Evolutionary conservation across 306 rosid species (phyloP).

Genomic region (Myrica gale): DNA sequence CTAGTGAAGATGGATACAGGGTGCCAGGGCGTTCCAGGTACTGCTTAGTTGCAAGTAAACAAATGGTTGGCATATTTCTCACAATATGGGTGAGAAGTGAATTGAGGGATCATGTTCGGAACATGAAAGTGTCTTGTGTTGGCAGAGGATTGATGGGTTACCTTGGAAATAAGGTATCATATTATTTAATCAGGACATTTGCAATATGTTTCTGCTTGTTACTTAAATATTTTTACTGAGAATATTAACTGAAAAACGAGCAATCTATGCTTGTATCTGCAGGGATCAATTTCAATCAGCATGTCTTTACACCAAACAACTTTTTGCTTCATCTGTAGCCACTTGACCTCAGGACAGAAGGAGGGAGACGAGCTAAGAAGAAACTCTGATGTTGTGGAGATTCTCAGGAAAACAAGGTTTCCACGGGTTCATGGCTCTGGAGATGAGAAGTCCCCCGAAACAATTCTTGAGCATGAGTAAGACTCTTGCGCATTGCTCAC

Average conservation of each 20-base stretch:
- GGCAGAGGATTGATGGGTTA: conserved; percentile 99
- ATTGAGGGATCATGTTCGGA: conserved; percentile 73
- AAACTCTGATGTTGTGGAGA: conserved; percentile 94
- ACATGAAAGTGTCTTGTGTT: conserved; percentile 94
- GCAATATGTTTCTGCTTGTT: conserved; percentile 10
- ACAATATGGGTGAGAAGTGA: conserved; percentile 96
- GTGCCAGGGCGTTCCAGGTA: conserved; percentile 82
- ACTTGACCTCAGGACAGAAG: conserved; percentile 94
- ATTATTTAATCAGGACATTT: conserved; percentile 7
- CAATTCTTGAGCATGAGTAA: conserved; percentile 98
- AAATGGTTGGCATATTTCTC: conserved; percentile 98
- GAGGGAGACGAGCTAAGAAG: conserved; percentile 97
- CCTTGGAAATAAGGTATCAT: conserved; percentile 91
- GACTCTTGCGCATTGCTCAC: conserved; percentile 29
- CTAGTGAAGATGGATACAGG: conserved; percentile 77
- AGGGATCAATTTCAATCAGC: conserved; percentile 97
- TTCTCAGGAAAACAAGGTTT: conserved; percentile 90
- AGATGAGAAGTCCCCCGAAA: conserved; percentile 82
- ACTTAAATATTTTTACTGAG: background rate
- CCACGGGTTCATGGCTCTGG: conserved; percentile 73
- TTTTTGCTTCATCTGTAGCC: conserved; percentile 93
- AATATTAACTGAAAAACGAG: conserved; percentile 9
- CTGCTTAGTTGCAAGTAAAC: conserved; percentile 96
- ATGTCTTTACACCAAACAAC: conserved; percentile 95
- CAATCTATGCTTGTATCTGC: conserved; percentile 39